These are phyloP conservation scores for Ophiostoma fasciatum DNA, from an alignment of 2,329 filamentous ascomycete genomes.

Conservation along the genomic window DNA sequence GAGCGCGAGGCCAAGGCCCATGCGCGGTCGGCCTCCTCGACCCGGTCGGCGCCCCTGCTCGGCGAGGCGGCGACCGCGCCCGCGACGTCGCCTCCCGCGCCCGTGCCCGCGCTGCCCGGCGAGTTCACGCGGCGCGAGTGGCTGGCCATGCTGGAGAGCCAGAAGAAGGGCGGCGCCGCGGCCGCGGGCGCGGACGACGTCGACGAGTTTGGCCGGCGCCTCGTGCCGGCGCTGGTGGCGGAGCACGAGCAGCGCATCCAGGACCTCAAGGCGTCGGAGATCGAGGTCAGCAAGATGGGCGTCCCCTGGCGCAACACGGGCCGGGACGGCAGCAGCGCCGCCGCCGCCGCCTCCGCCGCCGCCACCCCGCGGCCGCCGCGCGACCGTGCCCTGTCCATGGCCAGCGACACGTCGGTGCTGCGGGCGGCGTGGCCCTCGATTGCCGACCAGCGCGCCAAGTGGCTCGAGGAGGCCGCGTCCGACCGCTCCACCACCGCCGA, in stretches of 20 bases:
- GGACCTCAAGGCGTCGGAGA: slow-evolving; percentile 11
- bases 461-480: slow-evolving; percentile 7
- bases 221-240: slow-evolving; percentile 11
- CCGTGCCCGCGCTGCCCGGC: background rate
- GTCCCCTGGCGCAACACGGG: slow-evolving; percentile 9
- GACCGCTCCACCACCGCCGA: slow-evolving; percentile 9
- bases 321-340: no score
- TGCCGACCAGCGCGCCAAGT: background rate
- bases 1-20: background rate
- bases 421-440: slow-evolving; percentile 6
- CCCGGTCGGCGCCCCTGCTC: no score
- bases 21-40: no score
- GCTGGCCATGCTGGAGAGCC: slow-evolving; percentile 9
- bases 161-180: background rate
- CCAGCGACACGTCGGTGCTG: slow-evolving; percentile 6
- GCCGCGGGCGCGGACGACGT: slow-evolving; percentile 4
- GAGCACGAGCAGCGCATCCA: slow-evolving; percentile 13
- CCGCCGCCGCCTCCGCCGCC: no score
- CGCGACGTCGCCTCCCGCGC: background rate
- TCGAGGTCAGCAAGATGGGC: slow-evolving; percentile 11
- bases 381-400: slow-evolving; percentile 10
- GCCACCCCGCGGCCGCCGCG: background rate
- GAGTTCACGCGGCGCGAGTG: slow-evolving; percentile 11
- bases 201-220: slow-evolving; percentile 8
- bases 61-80: no score